Conservation (phyloP, 2,329 filamentous ascomycete genomes). For the Fusarium sambucinum region DNA sequence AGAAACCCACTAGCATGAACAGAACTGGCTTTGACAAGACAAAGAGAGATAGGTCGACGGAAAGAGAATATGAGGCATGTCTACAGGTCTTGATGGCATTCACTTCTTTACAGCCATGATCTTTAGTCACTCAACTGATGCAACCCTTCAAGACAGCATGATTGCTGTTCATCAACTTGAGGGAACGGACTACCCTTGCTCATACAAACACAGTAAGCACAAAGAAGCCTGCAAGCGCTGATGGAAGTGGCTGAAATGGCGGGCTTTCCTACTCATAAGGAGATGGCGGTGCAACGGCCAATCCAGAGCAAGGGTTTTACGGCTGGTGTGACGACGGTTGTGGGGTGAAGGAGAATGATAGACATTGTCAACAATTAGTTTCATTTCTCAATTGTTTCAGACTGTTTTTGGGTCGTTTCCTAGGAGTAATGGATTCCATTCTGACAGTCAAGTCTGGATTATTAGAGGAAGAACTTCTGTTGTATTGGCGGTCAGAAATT, state of each 20-base stretch:
- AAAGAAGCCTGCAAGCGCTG: constrained; percentile 22
- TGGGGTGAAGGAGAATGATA: constrained; percentile 18
- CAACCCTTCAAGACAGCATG: no score
- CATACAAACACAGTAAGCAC: constrained; percentile 29
- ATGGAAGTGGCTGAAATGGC: constrained; percentile 33
- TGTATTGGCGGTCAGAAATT: constrained; percentile 11
- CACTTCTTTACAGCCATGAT: not conserved
- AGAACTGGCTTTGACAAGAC: constrained; percentile 12
- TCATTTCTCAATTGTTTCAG: constrained; percentile 11
- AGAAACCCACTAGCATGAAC: constrained; percentile 14
- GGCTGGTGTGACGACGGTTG: constrained; percentile 24
- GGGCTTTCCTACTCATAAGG: constrained; percentile 12
- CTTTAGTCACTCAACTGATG: no score
- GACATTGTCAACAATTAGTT: constrained; percentile 10
- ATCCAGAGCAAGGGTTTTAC: not conserved
- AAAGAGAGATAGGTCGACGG: not conserved
- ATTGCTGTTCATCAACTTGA: not conserved
- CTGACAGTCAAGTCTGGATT: not conserved
- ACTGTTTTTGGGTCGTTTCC: not conserved
- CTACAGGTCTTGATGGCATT: not conserved
- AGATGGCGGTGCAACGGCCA: constrained; percentile 28
- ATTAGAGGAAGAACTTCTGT: not conserved
- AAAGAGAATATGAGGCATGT: constrained; percentile 4
- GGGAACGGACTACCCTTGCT: not conserved
- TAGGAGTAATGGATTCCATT: not conserved